Conservation (phyloP, 1,284 basidiomycete genomes). For the Butyriboletus appendiculatus region DNA sequence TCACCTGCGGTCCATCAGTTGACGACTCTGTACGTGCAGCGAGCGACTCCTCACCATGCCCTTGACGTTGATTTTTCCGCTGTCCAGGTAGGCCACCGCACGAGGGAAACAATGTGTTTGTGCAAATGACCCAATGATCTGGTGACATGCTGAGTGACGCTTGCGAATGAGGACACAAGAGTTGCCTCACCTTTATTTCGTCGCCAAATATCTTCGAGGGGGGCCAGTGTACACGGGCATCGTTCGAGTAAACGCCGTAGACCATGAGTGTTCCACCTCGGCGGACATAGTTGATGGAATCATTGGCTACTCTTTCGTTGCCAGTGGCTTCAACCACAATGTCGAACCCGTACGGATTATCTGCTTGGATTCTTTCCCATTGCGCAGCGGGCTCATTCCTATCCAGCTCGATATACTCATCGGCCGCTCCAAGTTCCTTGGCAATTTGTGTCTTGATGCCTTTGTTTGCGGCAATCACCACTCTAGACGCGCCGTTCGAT, state of each 20-base stretch:
- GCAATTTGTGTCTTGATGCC: slow-evolving; percentile 84
- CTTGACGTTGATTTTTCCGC: slow-evolving; percentile 77
- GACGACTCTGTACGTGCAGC: neutral
- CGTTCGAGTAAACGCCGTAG: slow-evolving; percentile 70
- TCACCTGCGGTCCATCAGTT: slow-evolving; percentile 13
- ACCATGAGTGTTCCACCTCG: slow-evolving; percentile 72
- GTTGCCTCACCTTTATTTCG: slow-evolving; percentile 65
- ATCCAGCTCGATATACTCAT: slow-evolving; percentile 82
- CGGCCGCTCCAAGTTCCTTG: slow-evolving; percentile 69
- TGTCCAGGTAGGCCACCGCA: slow-evolving; percentile 81
- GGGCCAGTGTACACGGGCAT: slow-evolving; percentile 76
- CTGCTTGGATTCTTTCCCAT: slow-evolving; percentile 73
- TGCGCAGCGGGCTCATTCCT: slow-evolving; percentile 66
- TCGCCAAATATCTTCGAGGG: slow-evolving; percentile 82
- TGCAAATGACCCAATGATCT: slow-evolving; percentile 85
- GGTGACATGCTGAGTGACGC: slow-evolving; percentile 2
- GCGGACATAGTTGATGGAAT: slow-evolving; percentile 79
- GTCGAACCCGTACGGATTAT: slow-evolving; percentile 83
- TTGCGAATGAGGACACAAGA: neutral
- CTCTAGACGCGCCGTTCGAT: slow-evolving; percentile 72
- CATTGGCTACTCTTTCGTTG: slow-evolving; percentile 73
- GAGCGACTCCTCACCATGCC: slow-evolving; percentile 59
- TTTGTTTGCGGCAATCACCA: slow-evolving; percentile 79
- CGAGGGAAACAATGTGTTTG: slow-evolving; percentile 86
- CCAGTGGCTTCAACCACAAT: slow-evolving; percentile 87